Evolutionary conservation across 73 alveolate genomes (phyloP), one percentile per base, ranked within the genome.

Genomic region (Paraurostyla sp.): DNA sequence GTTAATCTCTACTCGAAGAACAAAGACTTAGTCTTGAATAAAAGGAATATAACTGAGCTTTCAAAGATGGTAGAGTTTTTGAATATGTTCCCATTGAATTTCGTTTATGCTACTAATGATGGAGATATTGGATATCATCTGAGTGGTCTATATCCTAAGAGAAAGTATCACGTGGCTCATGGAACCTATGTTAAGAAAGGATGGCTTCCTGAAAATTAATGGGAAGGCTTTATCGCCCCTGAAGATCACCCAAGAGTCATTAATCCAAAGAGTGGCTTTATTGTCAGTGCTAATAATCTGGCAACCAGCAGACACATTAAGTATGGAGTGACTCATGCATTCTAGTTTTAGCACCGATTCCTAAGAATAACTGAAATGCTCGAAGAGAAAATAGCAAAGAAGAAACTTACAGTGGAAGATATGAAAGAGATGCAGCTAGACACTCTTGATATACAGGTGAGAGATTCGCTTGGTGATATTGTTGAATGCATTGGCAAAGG

Each of bases 261-360:
- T 16, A 84, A 91, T 63, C 96, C 96, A 6, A 71, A 56, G 54
- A 75, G 46, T 40, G 96, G 96, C 13, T 51, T 50, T 71, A 43
- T 84, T 0, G 92, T 59, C 16, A 49, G 54, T 33, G 96, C 96
- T 36, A 91, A 91, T 46, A 85, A 85, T 48, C 30, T 27, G 35
- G 75, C 82, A 13, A 18, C 91, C 45, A 27, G 87, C 9, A 22
- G 23, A 43, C 68, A 76, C 22, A 58, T 32, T 22, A 35, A 57
- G 18, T n/a, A 11, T 76, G 71, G 69, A n/a, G 6, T 52, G 4
- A 36, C 57, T 32, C 76, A 43, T 32, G 65, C 65, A 3, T 51
- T 78, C 78, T 78, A 23, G 52, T 51, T 51, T 35, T 32, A 50
- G 32, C 87, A 85, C 16, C 32, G 93, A 35, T 9, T 35, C 40